Evolutionary conservation across 352 stramenopile genomes (phyloP).

Genomic region (Phytophthora lateralis): DNA sequence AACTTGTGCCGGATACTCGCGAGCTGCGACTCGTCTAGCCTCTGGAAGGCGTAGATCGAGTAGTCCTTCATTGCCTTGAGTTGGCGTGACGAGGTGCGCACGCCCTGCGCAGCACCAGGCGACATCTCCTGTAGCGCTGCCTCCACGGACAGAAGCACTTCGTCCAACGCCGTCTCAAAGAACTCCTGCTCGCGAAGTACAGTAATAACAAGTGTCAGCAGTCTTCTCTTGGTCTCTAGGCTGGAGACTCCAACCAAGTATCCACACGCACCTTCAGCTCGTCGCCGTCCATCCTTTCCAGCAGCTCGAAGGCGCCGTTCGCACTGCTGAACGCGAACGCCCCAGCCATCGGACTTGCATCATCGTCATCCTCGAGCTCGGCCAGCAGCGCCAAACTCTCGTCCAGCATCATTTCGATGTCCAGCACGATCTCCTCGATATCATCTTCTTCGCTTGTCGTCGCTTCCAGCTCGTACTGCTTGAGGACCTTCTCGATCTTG

Average conservation of each 20-base stretch:
- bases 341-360: slow-evolving; percentile 51
- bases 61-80: slow-evolving; percentile 62
- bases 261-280: slow-evolving; percentile 59
- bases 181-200: slow-evolving; percentile 48
- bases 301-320: slow-evolving; percentile 59
- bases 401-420: slow-evolving; percentile 63
- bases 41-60: slow-evolving; percentile 48
- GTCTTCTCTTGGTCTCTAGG: background rate
- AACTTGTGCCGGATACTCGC: slow-evolving; percentile 57
- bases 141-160: slow-evolving; percentile 60
- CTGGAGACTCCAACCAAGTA: no score
- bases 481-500: slow-evolving; percentile 67
- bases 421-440: slow-evolving; percentile 37
- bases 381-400: slow-evolving; percentile 46
- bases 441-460: slow-evolving; percentile 16
- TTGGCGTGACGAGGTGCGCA: slow-evolving; percentile 49
- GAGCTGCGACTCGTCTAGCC: slow-evolving; percentile 49
- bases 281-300: slow-evolving; percentile 74
- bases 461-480: slow-evolving; percentile 67
- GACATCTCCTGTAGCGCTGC: slow-evolving; percentile 65
- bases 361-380: slow-evolving; percentile 35
- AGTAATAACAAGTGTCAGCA: background rate
- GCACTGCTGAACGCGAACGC: slow-evolving; percentile 68
- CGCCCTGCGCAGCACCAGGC: slow-evolving; percentile 48
- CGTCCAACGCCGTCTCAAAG: slow-evolving; percentile 69